phyloP scores from a whole-genome alignment of 2,329 filamentous ascomycete genomes.

The Fusarium sp. region DNA sequence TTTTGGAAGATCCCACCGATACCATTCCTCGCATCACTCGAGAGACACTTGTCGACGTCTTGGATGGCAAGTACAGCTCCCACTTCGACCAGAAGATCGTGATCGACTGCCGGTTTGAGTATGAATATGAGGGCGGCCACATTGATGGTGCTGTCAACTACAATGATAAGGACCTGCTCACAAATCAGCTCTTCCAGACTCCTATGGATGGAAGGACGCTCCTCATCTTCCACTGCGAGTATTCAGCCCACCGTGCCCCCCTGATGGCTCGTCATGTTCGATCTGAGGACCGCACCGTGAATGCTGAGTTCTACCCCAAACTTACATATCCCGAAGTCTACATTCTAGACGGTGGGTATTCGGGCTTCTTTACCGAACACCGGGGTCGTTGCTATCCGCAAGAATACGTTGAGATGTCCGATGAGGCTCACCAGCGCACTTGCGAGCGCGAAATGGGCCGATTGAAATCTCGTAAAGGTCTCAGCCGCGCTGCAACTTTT shows the following conservation, averaged over 20 bases:
- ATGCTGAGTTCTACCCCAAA: slow-evolving; percentile 85
- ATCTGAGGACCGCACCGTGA: slow-evolving; percentile 85
- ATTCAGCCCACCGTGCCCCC: slow-evolving; percentile 94
- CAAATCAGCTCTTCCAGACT: slow-evolving; percentile 79
- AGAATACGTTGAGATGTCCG: slow-evolving; percentile 96
- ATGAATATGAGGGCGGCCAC: slow-evolving; percentile 96
- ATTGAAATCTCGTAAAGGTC: slow-evolving; percentile 87
- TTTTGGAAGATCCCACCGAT: slow-evolving; percentile 82
- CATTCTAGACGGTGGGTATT: slow-evolving; percentile 96
- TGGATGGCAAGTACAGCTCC: slow-evolving; percentile 84
- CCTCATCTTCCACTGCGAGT: slow-evolving; percentile 96
- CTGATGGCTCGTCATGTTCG: slow-evolving; percentile 96
- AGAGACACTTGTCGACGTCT: slow-evolving; percentile 83
- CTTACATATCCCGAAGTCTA: slow-evolving; percentile 98
- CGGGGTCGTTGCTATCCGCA: slow-evolving; percentile 87
- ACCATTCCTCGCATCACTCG: slow-evolving; percentile 87
- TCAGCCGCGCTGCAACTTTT: slow-evolving; percentile 91
- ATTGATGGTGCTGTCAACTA: slow-evolving; percentile 94
- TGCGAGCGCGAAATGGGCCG: slow-evolving; percentile 96
- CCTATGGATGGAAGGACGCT: slow-evolving; percentile 77
- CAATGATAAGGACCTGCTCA: slow-evolving; percentile 92
- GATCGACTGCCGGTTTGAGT: slow-evolving; percentile 98
- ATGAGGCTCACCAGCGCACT: slow-evolving; percentile 88
- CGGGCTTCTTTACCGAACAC: slow-evolving; percentile 86
- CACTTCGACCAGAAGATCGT: slow-evolving; percentile 84